Percentiles rank a stretch among this genome's conserved stretches.
Conservation (phyloP, 306 rosid species). For the Corylus heterophylla region DNA sequence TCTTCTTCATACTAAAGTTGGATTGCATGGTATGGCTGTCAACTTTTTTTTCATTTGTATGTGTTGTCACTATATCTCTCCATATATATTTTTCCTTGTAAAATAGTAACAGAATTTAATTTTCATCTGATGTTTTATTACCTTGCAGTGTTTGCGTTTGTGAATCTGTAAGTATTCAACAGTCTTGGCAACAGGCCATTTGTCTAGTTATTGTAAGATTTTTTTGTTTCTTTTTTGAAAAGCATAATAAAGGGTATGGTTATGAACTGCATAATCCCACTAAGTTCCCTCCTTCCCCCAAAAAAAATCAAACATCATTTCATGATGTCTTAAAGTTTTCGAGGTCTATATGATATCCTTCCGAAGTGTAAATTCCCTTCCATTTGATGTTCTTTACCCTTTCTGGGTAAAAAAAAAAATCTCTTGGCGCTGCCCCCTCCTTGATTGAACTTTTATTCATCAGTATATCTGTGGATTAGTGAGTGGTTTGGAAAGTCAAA, state of each 20-base stretch:
- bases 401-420: slow-evolving; percentile 9
- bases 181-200: slow-evolving; percentile 22
- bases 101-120: slow-evolving; percentile 30
- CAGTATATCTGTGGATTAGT: slow-evolving; percentile 7
- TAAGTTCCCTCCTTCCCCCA: no score
- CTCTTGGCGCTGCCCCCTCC: slow-evolving; percentile 11
- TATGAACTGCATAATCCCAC: slow-evolving; percentile 12
- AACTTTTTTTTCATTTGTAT: slow-evolving; percentile 30
- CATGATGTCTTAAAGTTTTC: no score
- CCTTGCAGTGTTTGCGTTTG: neutral
- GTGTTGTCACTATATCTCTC: slow-evolving; percentile 21
- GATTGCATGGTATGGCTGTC: slow-evolving; percentile 39
- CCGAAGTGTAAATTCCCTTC: neutral
- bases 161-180: neutral
- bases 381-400: slow-evolving; percentile 19
- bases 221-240: neutral
- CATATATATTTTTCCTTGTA: slow-evolving; percentile 29
- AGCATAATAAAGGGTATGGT: slow-evolving; percentile 13
- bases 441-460: slow-evolving; percentile 29
- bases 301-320: neutral
- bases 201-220: slow-evolving; percentile 2
- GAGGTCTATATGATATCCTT: no score
- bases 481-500: slow-evolving; percentile 17
- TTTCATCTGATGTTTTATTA: slow-evolving; percentile 16
- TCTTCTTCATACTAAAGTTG: slow-evolving; percentile 35